Percentiles rank a stretch among this genome's conserved stretches.
Conservation (phyloP, 1,284 basidiomycete species). For the Ceratobasidium papillatum region DNA sequence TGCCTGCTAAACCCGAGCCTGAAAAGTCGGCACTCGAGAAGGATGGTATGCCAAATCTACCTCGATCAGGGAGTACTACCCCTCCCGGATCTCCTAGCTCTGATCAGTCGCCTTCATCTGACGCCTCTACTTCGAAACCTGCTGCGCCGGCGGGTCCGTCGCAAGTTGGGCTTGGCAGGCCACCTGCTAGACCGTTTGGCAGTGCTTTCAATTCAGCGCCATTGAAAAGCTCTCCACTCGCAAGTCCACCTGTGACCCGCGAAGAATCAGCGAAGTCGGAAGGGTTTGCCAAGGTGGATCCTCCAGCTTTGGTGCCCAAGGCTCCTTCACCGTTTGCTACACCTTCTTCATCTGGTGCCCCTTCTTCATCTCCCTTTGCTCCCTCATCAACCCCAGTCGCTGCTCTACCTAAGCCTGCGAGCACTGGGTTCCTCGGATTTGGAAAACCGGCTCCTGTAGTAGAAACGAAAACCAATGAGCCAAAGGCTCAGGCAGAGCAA, state of each 20-base stretch:
- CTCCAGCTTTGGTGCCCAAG: constrained; percentile 25
- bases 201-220: constrained; percentile 65
- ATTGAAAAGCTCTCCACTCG: constrained; percentile 68
- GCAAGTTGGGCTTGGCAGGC: constrained; percentile 55
- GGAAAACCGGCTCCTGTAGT: not conserved
- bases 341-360: not conserved
- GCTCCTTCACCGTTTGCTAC: constrained; percentile 13
- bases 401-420: constrained; percentile 5
- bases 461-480: not conserved
- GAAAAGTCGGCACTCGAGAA: not conserved
- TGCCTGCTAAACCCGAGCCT: constrained; percentile 16
- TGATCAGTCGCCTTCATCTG: constrained; percentile 48
- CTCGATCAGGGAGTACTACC: constrained; percentile 55
- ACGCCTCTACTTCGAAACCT: constrained; percentile 51
- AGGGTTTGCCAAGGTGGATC: constrained; percentile 12
- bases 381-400: not conserved
- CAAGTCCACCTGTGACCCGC: constrained; percentile 58
- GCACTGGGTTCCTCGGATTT: constrained; percentile 16
- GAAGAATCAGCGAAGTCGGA: constrained; percentile 8
- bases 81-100: constrained; percentile 64
- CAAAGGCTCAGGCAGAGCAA: constrained; percentile 14
- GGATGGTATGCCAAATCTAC: not conserved
- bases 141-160: constrained; percentile 42
- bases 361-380: not conserved
- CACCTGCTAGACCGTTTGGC: constrained; percentile 58